phyloP scores from a whole-genome alignment of 202 grass and related monocot species.

The Digitaria exilis region DNA sequence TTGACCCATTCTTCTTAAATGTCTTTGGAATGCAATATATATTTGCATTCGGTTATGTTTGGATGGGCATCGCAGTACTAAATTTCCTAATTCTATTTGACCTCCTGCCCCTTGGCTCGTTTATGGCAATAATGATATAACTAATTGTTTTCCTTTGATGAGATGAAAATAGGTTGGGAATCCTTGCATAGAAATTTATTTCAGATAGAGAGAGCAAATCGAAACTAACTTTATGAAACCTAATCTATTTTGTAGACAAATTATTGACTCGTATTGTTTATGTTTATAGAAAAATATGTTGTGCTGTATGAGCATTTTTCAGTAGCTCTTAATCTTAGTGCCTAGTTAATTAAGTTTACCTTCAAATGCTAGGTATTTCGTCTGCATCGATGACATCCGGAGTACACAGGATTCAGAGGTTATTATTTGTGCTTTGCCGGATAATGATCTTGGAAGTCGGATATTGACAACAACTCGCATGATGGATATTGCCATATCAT shows the following conservation, averaged over 20 bases:
- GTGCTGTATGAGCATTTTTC: neutral
- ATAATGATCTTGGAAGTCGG: slow-evolving; percentile 7
- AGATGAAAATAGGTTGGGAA: neutral
- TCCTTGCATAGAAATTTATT: neutral
- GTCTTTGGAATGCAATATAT: neutral
- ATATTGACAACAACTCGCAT: slow-evolving; percentile 29
- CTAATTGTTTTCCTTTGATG: neutral
- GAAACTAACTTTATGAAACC: neutral
- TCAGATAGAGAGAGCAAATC: slow-evolving; percentile 12
- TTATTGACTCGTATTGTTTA: neutral
- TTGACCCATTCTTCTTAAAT: neutral
- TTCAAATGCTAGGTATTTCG: slow-evolving; percentile 26
- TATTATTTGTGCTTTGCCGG: slow-evolving; percentile 21
- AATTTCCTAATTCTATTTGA: neutral
- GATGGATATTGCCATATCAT: slow-evolving; percentile 19
- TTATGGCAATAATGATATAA: neutral
- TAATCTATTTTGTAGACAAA: neutral
- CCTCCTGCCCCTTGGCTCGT: neutral
- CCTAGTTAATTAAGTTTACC: neutral
- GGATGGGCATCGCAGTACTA: neutral
- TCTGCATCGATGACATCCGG: slow-evolving; percentile 27
- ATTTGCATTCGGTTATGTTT: neutral
- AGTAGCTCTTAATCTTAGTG: neutral
- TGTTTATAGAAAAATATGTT: neutral
- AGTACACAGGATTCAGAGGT: neutral